Evolutionary conservation across 352 stramenopile species (phyloP).

Genomic region (Phytopythium helicoides): DNA sequence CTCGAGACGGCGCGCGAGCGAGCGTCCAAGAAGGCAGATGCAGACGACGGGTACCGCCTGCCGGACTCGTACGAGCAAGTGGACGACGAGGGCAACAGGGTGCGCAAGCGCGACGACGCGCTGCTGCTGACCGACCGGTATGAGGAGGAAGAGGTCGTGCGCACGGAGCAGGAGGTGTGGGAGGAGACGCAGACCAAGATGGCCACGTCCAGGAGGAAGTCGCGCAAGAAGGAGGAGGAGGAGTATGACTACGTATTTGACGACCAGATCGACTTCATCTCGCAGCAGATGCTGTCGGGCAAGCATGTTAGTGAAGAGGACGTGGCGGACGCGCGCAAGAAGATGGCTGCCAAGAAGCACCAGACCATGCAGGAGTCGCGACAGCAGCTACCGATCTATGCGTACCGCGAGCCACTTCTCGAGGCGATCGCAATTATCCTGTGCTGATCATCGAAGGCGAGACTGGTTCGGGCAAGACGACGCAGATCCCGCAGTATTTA

Average conservation of each 20-base stretch:
- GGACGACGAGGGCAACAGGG: constrained; percentile 84
- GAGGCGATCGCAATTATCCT: constrained; percentile 95
- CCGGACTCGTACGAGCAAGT: constrained; percentile 96
- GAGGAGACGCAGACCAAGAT: constrained; percentile 96
- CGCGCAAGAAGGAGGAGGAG: constrained; percentile 45
- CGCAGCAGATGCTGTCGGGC: constrained; percentile 82
- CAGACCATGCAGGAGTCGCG: constrained; percentile 95
- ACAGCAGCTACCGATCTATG: constrained; percentile 96
- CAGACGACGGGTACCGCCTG: constrained; percentile 91
- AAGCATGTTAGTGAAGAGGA: constrained; percentile 85
- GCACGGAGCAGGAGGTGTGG: constrained; percentile 98
- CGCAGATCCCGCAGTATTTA: constrained; percentile 99
- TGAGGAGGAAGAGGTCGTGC: constrained; percentile 88
- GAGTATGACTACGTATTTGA: constrained; percentile 98
- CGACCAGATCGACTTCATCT: constrained; percentile 99
- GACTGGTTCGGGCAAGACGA: constrained; percentile 97
- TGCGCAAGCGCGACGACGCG: constrained; percentile 88
- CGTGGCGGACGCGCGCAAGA: constrained; percentile 59
- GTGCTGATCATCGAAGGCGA: constrained; percentile 89
- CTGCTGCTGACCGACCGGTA: constrained; percentile 92
- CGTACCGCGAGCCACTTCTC: constrained; percentile 98
- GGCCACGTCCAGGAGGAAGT: constrained; percentile 39
- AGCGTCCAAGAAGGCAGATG: constrained; percentile 39
- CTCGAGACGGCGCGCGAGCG: constrained; percentile 81
- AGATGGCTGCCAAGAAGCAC: constrained; percentile 82